These are phyloP conservation scores for Spencermartinsiella europaea DNA, from an alignment of 805 yeast species.

Conservation along the genomic window DNA sequence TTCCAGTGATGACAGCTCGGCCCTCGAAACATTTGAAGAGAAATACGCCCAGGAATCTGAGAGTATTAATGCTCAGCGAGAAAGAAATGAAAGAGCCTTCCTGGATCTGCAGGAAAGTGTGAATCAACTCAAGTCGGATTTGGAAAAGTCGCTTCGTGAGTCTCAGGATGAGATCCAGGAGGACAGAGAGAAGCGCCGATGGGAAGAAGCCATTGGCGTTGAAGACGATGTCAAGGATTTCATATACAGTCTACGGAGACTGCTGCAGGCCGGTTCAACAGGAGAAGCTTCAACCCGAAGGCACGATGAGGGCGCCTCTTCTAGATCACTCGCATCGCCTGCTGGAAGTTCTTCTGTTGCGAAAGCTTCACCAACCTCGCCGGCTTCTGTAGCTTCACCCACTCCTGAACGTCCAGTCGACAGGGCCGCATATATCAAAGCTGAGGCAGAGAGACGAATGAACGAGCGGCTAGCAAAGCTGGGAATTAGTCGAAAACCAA, in stretches of 20 bases:
- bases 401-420: slow-evolving; percentile 41
- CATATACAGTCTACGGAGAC: slow-evolving; percentile 45
- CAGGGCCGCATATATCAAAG: slow-evolving; percentile 74
- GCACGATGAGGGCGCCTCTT: background rate
- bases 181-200: slow-evolving; percentile 55
- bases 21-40: slow-evolving; percentile 49
- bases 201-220: slow-evolving; percentile 80
- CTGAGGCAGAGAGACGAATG: slow-evolving; percentile 79
- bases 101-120: slow-evolving; percentile 70
- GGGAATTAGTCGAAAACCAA: slow-evolving; percentile 46
- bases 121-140: slow-evolving; percentile 51
- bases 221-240: slow-evolving; percentile 61
- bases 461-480: slow-evolving; percentile 76
- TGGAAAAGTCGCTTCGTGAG: slow-evolving; percentile 39
- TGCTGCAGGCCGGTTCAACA: slow-evolving; percentile 7
- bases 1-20: slow-evolving; percentile 34
- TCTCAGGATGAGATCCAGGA: slow-evolving; percentile 28
- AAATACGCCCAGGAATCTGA: slow-evolving; percentile 39
- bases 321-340: slow-evolving; percentile 1
- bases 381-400: slow-evolving; percentile 43
- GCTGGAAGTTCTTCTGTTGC: slow-evolving; percentile 2
- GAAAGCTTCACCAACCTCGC: slow-evolving; percentile 2
- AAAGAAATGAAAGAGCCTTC: slow-evolving; percentile 54
- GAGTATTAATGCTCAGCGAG: slow-evolving; percentile 48
- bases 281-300: background rate